A percentile compares a stretch with the other conserved stretches of the same genome.
phyloP scores from a whole-genome alignment of 1,139 yeast genomes.

The Candida pseudoviswanathii region DNA sequence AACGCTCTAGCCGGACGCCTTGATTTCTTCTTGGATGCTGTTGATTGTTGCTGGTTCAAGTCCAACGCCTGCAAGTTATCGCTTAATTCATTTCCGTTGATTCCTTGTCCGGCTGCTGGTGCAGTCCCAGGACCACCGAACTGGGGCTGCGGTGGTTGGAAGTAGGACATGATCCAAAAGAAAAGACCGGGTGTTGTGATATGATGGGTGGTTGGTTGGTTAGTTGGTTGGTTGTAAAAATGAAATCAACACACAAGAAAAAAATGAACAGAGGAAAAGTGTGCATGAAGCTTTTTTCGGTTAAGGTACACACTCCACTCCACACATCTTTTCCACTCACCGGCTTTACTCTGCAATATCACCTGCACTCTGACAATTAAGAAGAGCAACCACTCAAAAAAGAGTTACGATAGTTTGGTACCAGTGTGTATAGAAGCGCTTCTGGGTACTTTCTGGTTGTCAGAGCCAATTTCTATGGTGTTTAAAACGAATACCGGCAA shows the following conservation, averaged over 20 bases:
- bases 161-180: slow-evolving; percentile 5
- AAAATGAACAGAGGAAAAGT: not conserved
- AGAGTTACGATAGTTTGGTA: too few relatives aligned
- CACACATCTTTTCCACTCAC: too few relatives aligned
- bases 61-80: slow-evolving; percentile 12
- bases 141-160: slow-evolving; percentile 6
- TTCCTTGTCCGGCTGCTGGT: not conserved
- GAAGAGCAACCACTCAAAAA: too few relatives aligned
- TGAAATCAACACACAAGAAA: not conserved
- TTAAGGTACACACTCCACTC: not conserved
- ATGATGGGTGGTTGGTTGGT: not conserved
- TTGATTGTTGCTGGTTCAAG: slow-evolving; percentile 10
- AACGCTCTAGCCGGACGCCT: slow-evolving; percentile 51
- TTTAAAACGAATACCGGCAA: too few relatives aligned
- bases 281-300: not conserved
- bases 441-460: too few relatives aligned
- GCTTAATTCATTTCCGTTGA: slow-evolving; percentile 8
- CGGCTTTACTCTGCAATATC: too few relatives aligned
- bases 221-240: not conserved
- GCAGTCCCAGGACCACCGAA: not conserved
- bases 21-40: slow-evolving; percentile 24
- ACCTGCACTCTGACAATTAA: too few relatives aligned
- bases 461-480: too few relatives aligned
- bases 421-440: too few relatives aligned
- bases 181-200: too few relatives aligned